Evolutionary conservation across 2,329 filamentous ascomycete species (phyloP).

Genomic region (Ascomycota sp.): DNA sequence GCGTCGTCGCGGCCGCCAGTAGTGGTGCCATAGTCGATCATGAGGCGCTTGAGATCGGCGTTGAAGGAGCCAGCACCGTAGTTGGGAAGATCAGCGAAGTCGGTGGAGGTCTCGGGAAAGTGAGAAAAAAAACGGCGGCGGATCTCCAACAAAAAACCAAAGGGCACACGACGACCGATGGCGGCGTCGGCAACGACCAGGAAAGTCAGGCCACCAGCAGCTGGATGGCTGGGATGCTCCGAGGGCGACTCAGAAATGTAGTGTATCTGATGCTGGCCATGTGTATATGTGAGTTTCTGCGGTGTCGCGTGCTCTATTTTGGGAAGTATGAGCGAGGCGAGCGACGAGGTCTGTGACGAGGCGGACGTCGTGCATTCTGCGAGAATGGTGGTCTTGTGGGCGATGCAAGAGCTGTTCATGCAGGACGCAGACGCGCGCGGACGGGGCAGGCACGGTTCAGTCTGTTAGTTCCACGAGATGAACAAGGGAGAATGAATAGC

Average conservation of each 20-base stretch:
- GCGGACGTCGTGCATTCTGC: slow-evolving; percentile 77
- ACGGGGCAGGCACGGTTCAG: not conserved
- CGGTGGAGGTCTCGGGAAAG: slow-evolving; percentile 37
- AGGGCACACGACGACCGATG: slow-evolving; percentile 71
- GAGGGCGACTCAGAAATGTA: slow-evolving; percentile 73
- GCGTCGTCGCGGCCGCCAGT: slow-evolving; percentile 57
- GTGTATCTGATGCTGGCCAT: slow-evolving; percentile 81
- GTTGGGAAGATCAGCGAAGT: slow-evolving; percentile 58
- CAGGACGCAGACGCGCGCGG: no score
- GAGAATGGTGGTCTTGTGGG: slow-evolving; percentile 80
- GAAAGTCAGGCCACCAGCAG: slow-evolving; percentile 69
- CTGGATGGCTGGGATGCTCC: slow-evolving; percentile 31
- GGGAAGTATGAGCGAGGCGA: slow-evolving; percentile 83
- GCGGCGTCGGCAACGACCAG: slow-evolving; percentile 66
- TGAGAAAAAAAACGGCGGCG: slow-evolving; percentile 64
- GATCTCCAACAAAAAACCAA: slow-evolving; percentile 77
- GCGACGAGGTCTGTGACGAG: slow-evolving; percentile 59
- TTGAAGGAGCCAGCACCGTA: slow-evolving; percentile 88
- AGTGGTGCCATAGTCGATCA: slow-evolving; percentile 68
- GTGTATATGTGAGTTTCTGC: slow-evolving; percentile 84
- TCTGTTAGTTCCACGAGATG: no score
- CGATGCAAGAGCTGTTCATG: slow-evolving; percentile 58
- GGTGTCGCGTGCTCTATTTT: slow-evolving; percentile 66
- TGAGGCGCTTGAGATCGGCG: slow-evolving; percentile 47
- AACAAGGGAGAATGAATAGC: not conserved